These are phyloP conservation scores for Rhododendron ferrugineum DNA, from an alignment of 148 eudicot genomes.

Conservation along the genomic window DNA sequence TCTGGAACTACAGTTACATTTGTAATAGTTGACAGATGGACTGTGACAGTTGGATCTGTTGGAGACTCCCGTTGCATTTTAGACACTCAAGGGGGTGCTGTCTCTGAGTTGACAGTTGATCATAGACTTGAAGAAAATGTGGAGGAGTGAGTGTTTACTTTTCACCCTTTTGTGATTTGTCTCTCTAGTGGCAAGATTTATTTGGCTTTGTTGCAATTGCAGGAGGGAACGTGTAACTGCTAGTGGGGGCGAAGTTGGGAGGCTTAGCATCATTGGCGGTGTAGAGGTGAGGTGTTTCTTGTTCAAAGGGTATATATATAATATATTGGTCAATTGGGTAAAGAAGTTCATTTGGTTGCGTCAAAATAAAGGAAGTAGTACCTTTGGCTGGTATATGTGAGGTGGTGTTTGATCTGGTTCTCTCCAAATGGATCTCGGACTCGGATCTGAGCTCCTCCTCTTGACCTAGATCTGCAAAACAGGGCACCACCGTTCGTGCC, in stretches of 20 bases:
- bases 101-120: slow-evolving; percentile 84
- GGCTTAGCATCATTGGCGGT: slow-evolving; percentile 77
- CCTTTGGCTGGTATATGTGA: background rate
- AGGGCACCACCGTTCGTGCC: background rate
- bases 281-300: slow-evolving; percentile 48
- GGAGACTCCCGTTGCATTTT: slow-evolving; percentile 97
- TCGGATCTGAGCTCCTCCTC: background rate
- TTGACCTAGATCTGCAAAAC: background rate
- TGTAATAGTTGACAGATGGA: slow-evolving; percentile 97
- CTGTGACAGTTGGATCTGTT: slow-evolving; percentile 96
- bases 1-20: slow-evolving; percentile 97
- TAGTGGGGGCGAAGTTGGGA: slow-evolving; percentile 94
- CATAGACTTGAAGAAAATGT: slow-evolving; percentile 91
- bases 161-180: background rate
- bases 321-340: background rate
- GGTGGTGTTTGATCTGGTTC: background rate
- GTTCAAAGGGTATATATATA: background rate
- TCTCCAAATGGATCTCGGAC: background rate
- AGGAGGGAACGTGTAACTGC: slow-evolving; percentile 84
- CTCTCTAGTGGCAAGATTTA: background rate
- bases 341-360: background rate
- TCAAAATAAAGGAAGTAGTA: background rate
- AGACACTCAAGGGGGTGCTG: slow-evolving; percentile 85
- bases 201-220: background rate
- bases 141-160: slow-evolving; percentile 39